Evolutionary conservation across 495 filamentous ascomycete genomes (phyloP), one percentile per base, ranked within the genome.

Genomic region (Xylaria castorea): DNA sequence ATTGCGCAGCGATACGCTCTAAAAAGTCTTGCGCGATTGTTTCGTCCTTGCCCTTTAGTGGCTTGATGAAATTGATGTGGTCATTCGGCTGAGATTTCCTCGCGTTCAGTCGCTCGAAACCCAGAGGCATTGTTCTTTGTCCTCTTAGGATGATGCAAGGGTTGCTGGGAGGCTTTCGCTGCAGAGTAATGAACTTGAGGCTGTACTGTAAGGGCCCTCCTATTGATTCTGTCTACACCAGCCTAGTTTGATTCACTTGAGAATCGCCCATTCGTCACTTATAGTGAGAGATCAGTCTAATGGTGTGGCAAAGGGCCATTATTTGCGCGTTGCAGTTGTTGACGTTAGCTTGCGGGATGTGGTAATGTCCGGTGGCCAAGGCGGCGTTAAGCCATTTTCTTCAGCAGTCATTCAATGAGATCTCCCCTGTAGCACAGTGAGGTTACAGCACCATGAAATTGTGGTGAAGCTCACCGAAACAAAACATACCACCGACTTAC

Each of bases 1-100:
- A 92, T 81, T 94, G 91, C 25, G 93, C 93, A 12, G 93, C 93
- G 66, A 95, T 92, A 30, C 91, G 86, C 74, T 92, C 90, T 7
- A 95, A 82, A 74, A 92, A 94, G 75, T 92, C 89, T 75, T 90
- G 86, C 18, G 93, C 89, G 58, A 86, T 86, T 0, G 78, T 77
- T 64, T 89, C 83, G 68, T 88, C 85, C 0, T 85, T 82, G 0
- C 90, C 91, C 22, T 89, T 83, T 1, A 94, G 83, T 0, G 92
- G 89, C 76, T 92, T 92, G 82, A 95, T 92, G 83, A 94, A 94
- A 71, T 89, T 87, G 76, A 94, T 92, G 69, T 86, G 86, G 48
- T 86, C 85, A 75, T 94, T 94, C 40, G 92, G 91, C 48, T 88
- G 87, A 51, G 88, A 87, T 34, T 83, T 85, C 69, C 86, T 90